A percentile compares a stretch with the other conserved stretches of the same genome.
phyloP scores from a whole-genome alignment of 106 monocot species.

The Platanthera guangdongensis region DNA sequence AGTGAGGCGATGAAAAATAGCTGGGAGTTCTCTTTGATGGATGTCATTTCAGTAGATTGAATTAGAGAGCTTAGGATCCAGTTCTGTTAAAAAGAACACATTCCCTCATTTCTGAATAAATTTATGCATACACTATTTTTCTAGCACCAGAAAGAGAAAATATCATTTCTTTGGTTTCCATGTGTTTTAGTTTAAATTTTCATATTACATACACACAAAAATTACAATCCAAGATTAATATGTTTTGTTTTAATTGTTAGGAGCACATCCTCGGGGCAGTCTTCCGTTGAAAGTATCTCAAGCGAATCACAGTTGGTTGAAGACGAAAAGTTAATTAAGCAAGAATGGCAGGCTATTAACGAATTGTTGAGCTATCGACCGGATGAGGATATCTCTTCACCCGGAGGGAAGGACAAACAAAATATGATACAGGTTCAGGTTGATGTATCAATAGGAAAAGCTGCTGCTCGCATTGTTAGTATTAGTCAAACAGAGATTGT shows the following conservation, averaged over 20 bases:
- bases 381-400: constrained; percentile 43
- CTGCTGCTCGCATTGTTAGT: constrained; percentile 73
- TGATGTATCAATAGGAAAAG: constrained; percentile 77
- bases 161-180: background rate
- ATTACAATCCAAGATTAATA: background rate
- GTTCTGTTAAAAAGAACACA: background rate
- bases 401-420: constrained; percentile 47
- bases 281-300: constrained; percentile 24
- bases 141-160: background rate
- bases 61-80: background rate
- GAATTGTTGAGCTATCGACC: constrained; percentile 71
- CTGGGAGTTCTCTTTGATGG: no score
- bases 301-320: constrained; percentile 30
- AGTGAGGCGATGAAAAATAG: no score
- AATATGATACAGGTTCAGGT: constrained; percentile 51
- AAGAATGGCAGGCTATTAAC: constrained; percentile 92
- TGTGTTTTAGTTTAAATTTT: background rate
- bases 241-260: constrained; percentile 12
- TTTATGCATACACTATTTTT: background rate
- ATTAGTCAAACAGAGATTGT: constrained; percentile 64
- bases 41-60: no score
- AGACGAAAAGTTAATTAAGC: constrained; percentile 65
- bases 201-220: background rate
- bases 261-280: constrained; percentile 31
- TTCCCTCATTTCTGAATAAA: background rate